A percentile compares a stretch with the other conserved stretches of the same genome.
Evolutionary conservation across 2,329 filamentous ascomycete genomes (phyloP).

Genomic region (Parastagonospora nodorum): DNA sequence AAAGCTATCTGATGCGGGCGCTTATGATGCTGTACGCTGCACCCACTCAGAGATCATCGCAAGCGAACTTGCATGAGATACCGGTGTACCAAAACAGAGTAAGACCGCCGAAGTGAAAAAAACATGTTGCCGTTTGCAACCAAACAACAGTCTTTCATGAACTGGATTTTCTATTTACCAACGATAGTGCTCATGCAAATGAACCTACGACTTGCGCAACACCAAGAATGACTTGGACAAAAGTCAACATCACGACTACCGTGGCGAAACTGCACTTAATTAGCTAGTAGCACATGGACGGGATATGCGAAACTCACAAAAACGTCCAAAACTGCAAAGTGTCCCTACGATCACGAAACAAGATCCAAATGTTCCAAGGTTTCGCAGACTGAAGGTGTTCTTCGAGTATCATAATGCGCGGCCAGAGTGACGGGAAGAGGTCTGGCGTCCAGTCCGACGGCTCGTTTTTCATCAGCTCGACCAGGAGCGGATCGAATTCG

Average conservation of each 20-base stretch:
- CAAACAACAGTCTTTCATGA: too few relatives aligned
- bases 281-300: background rate
- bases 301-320: conserved; percentile 10
- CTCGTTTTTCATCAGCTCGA: conserved; percentile 12
- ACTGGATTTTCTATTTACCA: too few relatives aligned
- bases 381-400: conserved; percentile 23
- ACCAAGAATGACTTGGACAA: conserved; percentile 22
- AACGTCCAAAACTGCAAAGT: conserved; percentile 32
- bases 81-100: background rate
- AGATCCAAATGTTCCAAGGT: conserved; percentile 30
- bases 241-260: conserved; percentile 20
- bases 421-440: conserved; percentile 24
- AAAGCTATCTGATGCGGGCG: background rate
- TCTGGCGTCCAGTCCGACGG: conserved; percentile 23
- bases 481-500: conserved; percentile 18
- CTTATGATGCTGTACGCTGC: background rate
- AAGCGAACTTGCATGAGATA: conserved; percentile 4
- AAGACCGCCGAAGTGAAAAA: too few relatives aligned
- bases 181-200: conserved; percentile 6
- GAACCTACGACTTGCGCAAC: conserved; percentile 26
- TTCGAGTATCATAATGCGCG: conserved; percentile 21
- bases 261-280: conserved; percentile 22
- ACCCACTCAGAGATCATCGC: background rate
- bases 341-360: conserved; percentile 28
- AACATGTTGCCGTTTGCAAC: too few relatives aligned